Conservation (phyloP, 495 filamentous ascomycete species). For the Tuber borchii region DNA sequence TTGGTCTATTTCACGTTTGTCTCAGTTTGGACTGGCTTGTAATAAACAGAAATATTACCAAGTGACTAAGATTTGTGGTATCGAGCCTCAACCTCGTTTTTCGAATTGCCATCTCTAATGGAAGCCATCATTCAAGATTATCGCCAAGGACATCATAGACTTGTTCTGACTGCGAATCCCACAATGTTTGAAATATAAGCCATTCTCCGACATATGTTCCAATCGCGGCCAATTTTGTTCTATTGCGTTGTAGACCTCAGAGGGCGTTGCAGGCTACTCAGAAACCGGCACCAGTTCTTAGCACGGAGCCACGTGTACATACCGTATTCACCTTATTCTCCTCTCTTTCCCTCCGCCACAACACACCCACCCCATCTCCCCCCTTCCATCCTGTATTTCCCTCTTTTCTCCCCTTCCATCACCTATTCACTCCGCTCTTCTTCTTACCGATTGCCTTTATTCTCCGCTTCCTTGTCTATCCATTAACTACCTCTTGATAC, state of each 20-base stretch:
- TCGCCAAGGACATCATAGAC: conserved; percentile 89
- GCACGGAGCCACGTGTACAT: no score
- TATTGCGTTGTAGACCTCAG: conserved; percentile 68
- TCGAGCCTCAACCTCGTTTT: conserved; percentile 91
- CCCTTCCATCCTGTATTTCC: no score
- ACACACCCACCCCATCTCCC: no score
- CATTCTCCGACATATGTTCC: conserved; percentile 86
- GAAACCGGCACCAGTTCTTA: no score
- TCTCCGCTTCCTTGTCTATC: no score
- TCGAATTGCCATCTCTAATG: conserved; percentile 87
- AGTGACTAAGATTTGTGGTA: conserved; percentile 89
- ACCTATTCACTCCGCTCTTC: no score
- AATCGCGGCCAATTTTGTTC: conserved; percentile 74
- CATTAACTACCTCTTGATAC: no score
- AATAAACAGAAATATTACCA: conserved; percentile 88
- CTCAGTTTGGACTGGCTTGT: conserved; percentile 94
- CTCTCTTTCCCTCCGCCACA: no score
- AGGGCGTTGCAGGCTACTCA: conserved; percentile 54
- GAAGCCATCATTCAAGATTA: conserved; percentile 83
- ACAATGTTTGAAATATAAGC: conserved; percentile 96
- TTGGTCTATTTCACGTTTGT: conserved; percentile 99
- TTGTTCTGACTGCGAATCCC: conserved; percentile 92
- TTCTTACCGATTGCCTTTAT: no score
- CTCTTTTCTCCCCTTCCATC: no score
- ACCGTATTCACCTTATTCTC: no score